phyloP scores from a whole-genome alignment of 192 early-diverging fungal species.

The Backusella psychrophila region DNA sequence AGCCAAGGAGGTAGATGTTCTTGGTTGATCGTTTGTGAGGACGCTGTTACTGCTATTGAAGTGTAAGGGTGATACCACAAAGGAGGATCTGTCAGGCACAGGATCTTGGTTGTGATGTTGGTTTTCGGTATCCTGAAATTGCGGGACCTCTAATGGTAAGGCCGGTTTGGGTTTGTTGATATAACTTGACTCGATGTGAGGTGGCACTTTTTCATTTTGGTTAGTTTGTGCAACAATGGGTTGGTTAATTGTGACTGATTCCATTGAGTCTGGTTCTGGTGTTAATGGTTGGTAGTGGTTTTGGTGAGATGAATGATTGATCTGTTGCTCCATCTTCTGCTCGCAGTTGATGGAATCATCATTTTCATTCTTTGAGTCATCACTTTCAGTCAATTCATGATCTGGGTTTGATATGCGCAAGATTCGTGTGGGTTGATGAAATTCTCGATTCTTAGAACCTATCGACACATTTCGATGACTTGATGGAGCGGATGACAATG shows the following conservation, averaged over 20 bases:
- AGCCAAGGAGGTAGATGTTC: neutral
- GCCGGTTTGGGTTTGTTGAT: neutral
- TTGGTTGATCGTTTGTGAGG: neutral
- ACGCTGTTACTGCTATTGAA: neutral
- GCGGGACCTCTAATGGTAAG: neutral
- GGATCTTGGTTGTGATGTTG: neutral
- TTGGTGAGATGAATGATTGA: neutral
- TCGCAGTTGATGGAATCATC: neutral
- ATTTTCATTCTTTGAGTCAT: neutral
- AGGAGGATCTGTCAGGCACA: neutral
- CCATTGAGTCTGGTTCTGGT: neutral
- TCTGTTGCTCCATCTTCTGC: neutral
- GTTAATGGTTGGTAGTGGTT: neutral
- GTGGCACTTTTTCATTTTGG: neutral
- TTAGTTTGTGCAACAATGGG: neutral
- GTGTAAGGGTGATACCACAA: neutral
- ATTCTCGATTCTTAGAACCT: neutral
- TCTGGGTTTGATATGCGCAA: conserved; percentile 3
- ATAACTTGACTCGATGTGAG: neutral
- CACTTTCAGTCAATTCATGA: neutral
- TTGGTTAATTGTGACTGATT: neutral
- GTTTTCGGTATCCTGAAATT: neutral
- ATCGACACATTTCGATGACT: neutral
- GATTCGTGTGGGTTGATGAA: neutral
- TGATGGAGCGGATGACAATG: neutral